phyloP scores from a whole-genome alignment of 2,329 filamentous ascomycete species.

The Bipolaris zeicola region DNA sequence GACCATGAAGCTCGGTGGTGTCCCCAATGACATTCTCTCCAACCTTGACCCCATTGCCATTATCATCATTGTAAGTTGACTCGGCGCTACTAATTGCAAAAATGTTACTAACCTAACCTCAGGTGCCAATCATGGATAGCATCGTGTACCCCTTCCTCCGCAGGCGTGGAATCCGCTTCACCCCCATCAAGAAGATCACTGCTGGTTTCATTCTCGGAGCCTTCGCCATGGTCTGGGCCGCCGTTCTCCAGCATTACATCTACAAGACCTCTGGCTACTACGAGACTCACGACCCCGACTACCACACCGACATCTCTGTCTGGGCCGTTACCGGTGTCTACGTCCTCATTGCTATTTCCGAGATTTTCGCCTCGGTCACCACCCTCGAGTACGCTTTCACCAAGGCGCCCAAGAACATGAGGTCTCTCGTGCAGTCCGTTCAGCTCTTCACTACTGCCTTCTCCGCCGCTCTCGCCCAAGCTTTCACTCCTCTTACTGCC shows the following conservation, averaged over 20 bases:
- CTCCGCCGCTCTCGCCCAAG: slow-evolving; percentile 39
- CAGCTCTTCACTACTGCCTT: slow-evolving; percentile 46
- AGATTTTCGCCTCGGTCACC: slow-evolving; percentile 70
- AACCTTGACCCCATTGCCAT: slow-evolving; percentile 78
- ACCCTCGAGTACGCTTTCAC: slow-evolving; percentile 75
- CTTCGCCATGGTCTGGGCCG: slow-evolving; percentile 64
- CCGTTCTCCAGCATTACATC: slow-evolving; percentile 63
- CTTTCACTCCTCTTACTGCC: slow-evolving; percentile 34
- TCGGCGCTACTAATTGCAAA: slow-evolving; percentile 65
- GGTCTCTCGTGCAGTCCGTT: slow-evolving; percentile 46
- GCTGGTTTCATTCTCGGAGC: slow-evolving; percentile 70
- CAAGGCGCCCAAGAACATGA: slow-evolving; percentile 72
- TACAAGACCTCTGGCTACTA: slow-evolving; percentile 60
- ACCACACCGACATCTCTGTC: slow-evolving; percentile 57
- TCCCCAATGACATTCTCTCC: slow-evolving; percentile 78
- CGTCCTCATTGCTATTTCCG: slow-evolving; percentile 61
- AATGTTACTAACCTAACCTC: slow-evolving; percentile 59
- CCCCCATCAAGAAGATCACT: slow-evolving; percentile 76
- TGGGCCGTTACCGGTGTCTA: slow-evolving; percentile 60
- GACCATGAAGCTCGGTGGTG: slow-evolving; percentile 69
- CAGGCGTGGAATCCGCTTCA: slow-evolving; percentile 68
- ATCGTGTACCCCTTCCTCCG: slow-evolving; percentile 72
- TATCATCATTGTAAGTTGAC: slow-evolving; percentile 64
- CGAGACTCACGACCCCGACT: slow-evolving; percentile 49
- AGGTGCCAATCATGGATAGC: slow-evolving; percentile 55